Evolutionary conservation across 169 alveolate genomes (phyloP).

Genomic region (Plasmodium ovale): DNA sequence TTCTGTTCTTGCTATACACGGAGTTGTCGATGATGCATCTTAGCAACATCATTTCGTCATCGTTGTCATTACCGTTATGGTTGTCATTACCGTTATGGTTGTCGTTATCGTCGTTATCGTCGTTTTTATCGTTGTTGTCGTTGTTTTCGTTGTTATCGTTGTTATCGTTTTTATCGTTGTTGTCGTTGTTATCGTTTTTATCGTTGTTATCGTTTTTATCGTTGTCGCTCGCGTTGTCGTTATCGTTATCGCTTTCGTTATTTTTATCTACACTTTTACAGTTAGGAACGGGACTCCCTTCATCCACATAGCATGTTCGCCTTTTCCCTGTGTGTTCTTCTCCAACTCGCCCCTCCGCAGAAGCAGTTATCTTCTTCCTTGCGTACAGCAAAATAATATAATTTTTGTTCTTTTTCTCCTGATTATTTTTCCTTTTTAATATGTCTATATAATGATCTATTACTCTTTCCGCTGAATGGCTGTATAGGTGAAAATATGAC

Average conservation of each 20-base stretch:
- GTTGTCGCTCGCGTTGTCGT: neutral
- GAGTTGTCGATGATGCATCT: constrained; percentile 71
- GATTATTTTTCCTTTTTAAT: constrained; percentile 11
- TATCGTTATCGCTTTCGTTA: neutral
- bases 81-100: neutral
- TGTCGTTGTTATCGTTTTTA: neutral
- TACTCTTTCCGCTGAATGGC: constrained; percentile 13
- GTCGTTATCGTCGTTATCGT: neutral
- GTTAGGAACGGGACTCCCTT: neutral
- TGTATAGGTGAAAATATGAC: constrained; percentile 27
- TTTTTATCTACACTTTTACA: neutral
- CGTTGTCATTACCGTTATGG: neutral
- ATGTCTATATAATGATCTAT: constrained; percentile 31
- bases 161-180: neutral
- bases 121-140: neutral
- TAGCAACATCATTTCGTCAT: constrained; percentile 6
- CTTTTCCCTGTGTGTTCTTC: too few species aligned
- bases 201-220: neutral
- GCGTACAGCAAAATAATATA: constrained; percentile 61
- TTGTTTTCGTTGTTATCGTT: neutral
- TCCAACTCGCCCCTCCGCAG: too few species aligned
- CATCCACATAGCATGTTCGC: constrained; percentile 4
- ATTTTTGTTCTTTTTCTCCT: neutral
- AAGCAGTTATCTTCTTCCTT: constrained; percentile 22
- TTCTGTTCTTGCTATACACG: constrained; percentile 72